phyloP scores from a whole-genome alignment of 352 stramenopile species.

The Phytophthora hibernalis region DNA sequence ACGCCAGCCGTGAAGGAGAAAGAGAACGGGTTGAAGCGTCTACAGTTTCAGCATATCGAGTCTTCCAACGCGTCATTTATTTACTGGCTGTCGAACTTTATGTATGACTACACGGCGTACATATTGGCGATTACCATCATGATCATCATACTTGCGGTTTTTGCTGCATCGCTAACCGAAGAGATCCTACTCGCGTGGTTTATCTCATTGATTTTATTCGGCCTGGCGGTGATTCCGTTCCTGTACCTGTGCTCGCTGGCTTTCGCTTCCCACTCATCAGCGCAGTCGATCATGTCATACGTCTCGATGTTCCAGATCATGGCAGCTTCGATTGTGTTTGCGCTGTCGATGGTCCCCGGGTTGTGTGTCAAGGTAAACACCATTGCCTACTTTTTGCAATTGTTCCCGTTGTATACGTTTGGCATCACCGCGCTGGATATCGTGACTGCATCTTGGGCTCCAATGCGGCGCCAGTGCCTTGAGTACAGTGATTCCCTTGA shows the following conservation, averaged over 20 bases:
- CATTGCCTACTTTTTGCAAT: constrained; percentile 53
- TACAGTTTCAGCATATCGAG: constrained; percentile 77
- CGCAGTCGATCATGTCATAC: constrained; percentile 84
- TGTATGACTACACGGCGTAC: constrained; percentile 71
- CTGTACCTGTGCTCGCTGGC: constrained; percentile 71
- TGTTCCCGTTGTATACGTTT: constrained; percentile 73
- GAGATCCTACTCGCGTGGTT: constrained; percentile 52
- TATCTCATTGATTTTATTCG: constrained; percentile 47
- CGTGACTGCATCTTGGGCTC: constrained; percentile 54
- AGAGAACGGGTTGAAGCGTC: constrained; percentile 72
- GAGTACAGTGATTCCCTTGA: constrained; percentile 8
- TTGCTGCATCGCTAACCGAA: constrained; percentile 40
- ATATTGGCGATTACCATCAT: constrained; percentile 41
- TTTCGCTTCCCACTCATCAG: constrained; percentile 80
- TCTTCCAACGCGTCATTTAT: constrained; percentile 51
- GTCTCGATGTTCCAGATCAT: constrained; percentile 76
- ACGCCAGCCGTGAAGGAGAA: constrained; percentile 71
- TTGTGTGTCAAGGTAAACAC: constrained; percentile 57
- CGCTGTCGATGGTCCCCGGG: constrained; percentile 55
- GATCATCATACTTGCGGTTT: constrained; percentile 43
- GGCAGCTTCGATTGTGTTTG: constrained; percentile 51
- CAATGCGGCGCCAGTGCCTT: constrained; percentile 57
- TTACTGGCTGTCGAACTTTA: constrained; percentile 76
- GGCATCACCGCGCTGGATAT: constrained; percentile 56
- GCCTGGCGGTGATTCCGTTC: constrained; percentile 67